Evolutionary conservation across 2,329 filamentous ascomycete species (phyloP), one percentile per base, ranked within the genome.

Genomic region (Whalleya microplaca): DNA sequence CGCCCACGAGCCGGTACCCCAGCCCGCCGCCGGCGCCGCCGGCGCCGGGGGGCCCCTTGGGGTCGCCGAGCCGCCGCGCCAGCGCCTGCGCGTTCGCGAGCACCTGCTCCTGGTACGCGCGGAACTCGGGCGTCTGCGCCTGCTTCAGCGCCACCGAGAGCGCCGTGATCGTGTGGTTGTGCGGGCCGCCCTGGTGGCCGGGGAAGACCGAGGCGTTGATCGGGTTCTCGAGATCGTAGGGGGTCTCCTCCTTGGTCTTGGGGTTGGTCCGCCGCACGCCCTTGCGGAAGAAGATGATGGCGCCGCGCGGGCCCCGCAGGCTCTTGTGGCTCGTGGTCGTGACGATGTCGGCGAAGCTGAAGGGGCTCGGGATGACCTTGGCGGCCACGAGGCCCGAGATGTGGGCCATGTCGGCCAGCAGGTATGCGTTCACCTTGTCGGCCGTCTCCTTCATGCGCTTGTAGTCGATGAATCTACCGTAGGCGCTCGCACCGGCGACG

Each of bases 301-400:
- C 95, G 66, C 95, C 95, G 71, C 95, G 88, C 40, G 95, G 95
- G 40, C 95, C 95, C 72, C 95, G 90, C 62, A 99, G 85, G 58
- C 92, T 96, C 82, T 99, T 99, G 84, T 99, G 95, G 61, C 92
- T 97, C 40, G 95, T 99, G 20, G 95, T 99, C 46, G 95, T 99
- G 64, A 99, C 95, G 57, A 99, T 89, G 73, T 99, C 95, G 64
- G 92, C 90, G 75, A 90, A 88, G 64, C 85, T 84, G 76, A 98
- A 99, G 48, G 95, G 95, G 58, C 90, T 89, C 43, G 92, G 92
- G 64, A 97, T 86, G 53, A 96, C 93, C 70, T 92, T 92, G 66
- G 92, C 94, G 43, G 95, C 93, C 49, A 99, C 87, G 61, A 99
- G 81, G 64, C 95, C 95, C 9, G 94, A 98, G 66, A 99, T 96